Evolutionary conservation across 2,329 filamentous ascomycete genomes (phyloP).

Genomic region (Epichloe bromicola): DNA sequence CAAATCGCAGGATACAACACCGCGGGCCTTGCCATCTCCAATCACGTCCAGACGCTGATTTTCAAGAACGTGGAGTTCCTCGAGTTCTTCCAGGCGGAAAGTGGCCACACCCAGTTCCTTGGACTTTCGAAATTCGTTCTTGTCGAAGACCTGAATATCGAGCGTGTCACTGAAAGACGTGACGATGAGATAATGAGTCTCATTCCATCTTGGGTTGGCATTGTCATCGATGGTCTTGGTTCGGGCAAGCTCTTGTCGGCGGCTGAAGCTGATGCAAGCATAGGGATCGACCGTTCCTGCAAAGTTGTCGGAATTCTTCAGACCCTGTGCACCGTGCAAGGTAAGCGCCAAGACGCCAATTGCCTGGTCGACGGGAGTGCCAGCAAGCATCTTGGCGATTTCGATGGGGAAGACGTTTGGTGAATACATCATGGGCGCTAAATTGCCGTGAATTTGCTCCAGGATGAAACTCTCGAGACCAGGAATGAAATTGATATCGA

Average conservation of each 20-base stretch:
- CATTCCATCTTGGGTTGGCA: conserved; percentile 83
- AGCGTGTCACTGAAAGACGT: conserved; percentile 82
- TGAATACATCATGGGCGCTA: conserved; percentile 95
- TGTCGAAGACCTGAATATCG: conserved; percentile 78
- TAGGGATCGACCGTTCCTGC: conserved; percentile 88
- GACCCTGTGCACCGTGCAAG: conserved; percentile 76
- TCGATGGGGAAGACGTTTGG: conserved; percentile 98
- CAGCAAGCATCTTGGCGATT: conserved; percentile 94
- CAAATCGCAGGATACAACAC: conserved; percentile 67
- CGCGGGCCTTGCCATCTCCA: conserved; percentile 71
- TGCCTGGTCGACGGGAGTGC: conserved; percentile 85
- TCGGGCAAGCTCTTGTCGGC: conserved; percentile 64
- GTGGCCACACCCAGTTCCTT: conserved; percentile 84
- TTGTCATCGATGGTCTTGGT: conserved; percentile 84
- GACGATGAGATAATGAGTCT: conserved; percentile 90
- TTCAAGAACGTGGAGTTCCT: conserved; percentile 65
- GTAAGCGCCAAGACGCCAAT: conserved; percentile 89
- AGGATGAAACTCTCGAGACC: conserved; percentile 87
- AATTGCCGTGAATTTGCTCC: conserved; percentile 88
- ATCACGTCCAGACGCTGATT: conserved; percentile 77
- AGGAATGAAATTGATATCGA: conserved; percentile 98
- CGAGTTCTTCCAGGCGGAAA: conserved; percentile 72
- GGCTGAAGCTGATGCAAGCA: conserved; percentile 71
- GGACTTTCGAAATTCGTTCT: conserved; percentile 92
- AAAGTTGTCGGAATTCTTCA: conserved; percentile 94